Conservation (phyloP, 1,139 yeast species). For the Taiozyma onychis region DNA sequence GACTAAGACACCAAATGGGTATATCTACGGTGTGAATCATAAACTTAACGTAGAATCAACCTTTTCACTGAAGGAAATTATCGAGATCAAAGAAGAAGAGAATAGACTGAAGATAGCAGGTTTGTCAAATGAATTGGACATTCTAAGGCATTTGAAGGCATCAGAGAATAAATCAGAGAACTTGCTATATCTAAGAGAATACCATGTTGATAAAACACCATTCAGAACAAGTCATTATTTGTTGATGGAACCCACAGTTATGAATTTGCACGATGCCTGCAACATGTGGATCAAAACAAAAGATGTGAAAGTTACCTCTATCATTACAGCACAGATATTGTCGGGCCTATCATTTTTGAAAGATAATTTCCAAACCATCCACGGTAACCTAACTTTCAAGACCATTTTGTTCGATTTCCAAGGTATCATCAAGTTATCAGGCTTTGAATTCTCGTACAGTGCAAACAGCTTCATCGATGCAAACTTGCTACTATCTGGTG, state of each 20-base stretch:
- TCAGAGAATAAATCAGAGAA: not conserved
- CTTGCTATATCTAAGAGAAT: not conserved
- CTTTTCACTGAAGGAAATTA: not conserved
- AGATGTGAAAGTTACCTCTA: not conserved
- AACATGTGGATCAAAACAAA: slow-evolving; percentile 1
- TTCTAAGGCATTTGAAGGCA: not conserved
- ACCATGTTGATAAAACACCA: not conserved
- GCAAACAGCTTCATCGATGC: not conserved
- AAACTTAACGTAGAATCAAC: not conserved
- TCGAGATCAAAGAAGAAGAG: not conserved
- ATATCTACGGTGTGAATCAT: not conserved
- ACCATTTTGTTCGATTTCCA: slow-evolving; percentile 3
- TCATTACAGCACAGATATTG: slow-evolving; percentile 1
- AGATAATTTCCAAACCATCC: slow-evolving; percentile 1
- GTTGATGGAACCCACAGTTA: not conserved
- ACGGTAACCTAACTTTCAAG: slow-evolving; percentile 5
- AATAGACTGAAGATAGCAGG: not conserved
- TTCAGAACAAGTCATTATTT: not conserved
- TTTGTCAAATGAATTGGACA: not conserved
- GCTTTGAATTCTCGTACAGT: slow-evolving; percentile 8
- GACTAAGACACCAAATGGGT: not conserved
- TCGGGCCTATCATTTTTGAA: slow-evolving; percentile 1
- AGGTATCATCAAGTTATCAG: slow-evolving; percentile 5
- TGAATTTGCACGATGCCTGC: not conserved
- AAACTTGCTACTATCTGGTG: slow-evolving; percentile 1